A percentile compares a stretch with the other conserved stretches of the same genome.
These are phyloP conservation scores for Mallotus japonicus DNA, from an alignment of 441 rosid genomes.

Conservation along the genomic window DNA sequence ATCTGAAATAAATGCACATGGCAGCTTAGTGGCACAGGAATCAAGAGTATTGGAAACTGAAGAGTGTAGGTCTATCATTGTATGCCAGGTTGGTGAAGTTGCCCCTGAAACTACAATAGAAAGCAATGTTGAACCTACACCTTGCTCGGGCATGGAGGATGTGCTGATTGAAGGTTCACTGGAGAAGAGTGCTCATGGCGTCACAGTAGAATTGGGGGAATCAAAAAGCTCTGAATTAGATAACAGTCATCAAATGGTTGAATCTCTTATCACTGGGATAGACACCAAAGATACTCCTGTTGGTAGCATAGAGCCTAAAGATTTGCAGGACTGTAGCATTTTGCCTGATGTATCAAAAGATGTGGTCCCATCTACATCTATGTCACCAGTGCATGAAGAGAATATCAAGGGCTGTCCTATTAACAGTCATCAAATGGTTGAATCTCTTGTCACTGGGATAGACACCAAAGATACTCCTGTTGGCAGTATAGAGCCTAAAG, in stretches of 20 bases:
- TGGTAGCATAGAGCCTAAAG: slow-evolving; percentile 1
- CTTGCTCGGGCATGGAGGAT: not conserved
- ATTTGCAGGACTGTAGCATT: not conserved
- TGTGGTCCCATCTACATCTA: not conserved
- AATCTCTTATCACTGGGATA: not conserved
- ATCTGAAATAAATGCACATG: slow-evolving; percentile 1
- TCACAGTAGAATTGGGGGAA: not conserved
- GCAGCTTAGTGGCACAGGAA: slow-evolving; percentile 5
- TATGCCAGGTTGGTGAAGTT: not conserved
- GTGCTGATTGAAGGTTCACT: not conserved
- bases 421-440: not conserved
- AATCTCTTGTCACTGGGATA: not conserved
- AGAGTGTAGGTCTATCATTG: not conserved
- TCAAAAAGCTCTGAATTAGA: slow-evolving; percentile 11
- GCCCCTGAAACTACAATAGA: slow-evolving; percentile 7
- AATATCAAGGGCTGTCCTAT: not conserved
- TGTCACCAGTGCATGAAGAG: not conserved
- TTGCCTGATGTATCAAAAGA: slow-evolving; percentile 5
- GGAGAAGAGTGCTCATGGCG: slow-evolving; percentile 7
- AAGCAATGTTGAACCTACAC: not conserved
- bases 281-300: not conserved
- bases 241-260: not conserved
- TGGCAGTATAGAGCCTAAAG: slow-evolving; percentile 1
- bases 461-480: not conserved
- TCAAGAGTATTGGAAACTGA: slow-evolving; percentile 3